Percentiles rank a stretch among this genome's conserved stretches.
Conservation (phyloP, 495 filamentous ascomycete genomes). For the Echria macrotheca region DNA sequence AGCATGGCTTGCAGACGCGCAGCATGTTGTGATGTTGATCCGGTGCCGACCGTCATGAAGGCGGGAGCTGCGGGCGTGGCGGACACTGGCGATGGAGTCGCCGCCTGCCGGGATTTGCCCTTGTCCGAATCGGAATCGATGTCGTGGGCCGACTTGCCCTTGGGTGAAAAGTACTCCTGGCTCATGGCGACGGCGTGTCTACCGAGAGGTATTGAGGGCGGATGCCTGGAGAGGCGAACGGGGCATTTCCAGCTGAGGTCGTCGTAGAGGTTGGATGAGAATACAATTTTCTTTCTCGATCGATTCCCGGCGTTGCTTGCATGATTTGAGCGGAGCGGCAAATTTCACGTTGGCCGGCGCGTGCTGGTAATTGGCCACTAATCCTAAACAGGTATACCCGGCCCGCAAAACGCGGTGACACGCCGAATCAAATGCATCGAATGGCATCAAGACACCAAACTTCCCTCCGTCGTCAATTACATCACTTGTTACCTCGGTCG, state of each 20-base stretch:
- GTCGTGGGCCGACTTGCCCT: conserved; percentile 31
- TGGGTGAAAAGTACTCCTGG: conserved; percentile 58
- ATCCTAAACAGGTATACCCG: background rate
- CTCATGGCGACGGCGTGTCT: conserved; percentile 53
- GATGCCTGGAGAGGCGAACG: background rate
- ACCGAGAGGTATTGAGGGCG: background rate
- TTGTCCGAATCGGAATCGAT: conserved; percentile 19
- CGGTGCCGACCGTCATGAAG: conserved; percentile 85
- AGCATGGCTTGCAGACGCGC: conserved; percentile 63
- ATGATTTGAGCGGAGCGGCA: conserved; percentile 23
- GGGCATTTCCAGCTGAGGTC: background rate
- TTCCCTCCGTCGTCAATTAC: background rate
- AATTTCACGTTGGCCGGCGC: conserved; percentile 17
- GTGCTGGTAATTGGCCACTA: conserved; percentile 21
- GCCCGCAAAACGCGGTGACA: background rate
- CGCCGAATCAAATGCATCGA: background rate
- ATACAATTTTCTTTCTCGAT: conserved; percentile 5
- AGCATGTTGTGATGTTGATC: conserved; percentile 68
- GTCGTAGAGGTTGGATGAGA: background rate
- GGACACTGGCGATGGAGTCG: conserved; percentile 19
- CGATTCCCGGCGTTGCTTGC: conserved; percentile 12
- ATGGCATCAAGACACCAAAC: background rate
- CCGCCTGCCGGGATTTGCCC: conserved; percentile 3
- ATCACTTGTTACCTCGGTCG: background rate
- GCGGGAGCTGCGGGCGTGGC: conserved; percentile 47